These are phyloP conservation scores for Pyrus communis DNA, from an alignment of 306 rosid genomes.

Conservation along the genomic window DNA sequence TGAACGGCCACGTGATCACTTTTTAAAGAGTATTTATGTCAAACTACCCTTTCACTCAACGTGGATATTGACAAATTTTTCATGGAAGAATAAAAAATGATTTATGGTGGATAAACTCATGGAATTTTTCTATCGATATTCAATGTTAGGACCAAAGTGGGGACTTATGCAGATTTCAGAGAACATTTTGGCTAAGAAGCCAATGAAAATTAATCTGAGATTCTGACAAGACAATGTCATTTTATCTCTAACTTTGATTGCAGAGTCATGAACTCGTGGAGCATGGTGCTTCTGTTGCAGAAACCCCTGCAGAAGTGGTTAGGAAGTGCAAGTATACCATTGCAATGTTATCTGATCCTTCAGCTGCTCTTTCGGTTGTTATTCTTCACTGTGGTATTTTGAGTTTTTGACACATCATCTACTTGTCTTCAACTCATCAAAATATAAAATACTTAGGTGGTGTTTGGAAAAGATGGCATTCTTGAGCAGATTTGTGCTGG, in stretches of 20 bases:
- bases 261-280: slow-evolving; percentile 65
- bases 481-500: slow-evolving; percentile 58
- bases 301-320: slow-evolving; percentile 68
- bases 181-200: no score
- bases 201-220: background rate
- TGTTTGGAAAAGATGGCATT: slow-evolving; percentile 64
- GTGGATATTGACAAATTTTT: no score
- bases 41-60: no score
- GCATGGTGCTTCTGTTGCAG: slow-evolving; percentile 64
- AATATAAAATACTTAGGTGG: slow-evolving; percentile 37
- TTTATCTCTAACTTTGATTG: background rate
- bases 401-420: background rate
- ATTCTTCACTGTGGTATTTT: background rate
- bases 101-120: no score
- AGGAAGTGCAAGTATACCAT: slow-evolving; percentile 73
- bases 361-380: slow-evolving; percentile 69
- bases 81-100: no score
- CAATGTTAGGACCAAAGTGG: no score
- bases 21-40: no score
- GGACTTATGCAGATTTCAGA: no score
- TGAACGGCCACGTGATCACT: no score
- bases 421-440: slow-evolving; percentile 5
- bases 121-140: no score
- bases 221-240: no score
- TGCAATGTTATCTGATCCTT: slow-evolving; percentile 75